phyloP scores from a whole-genome alignment of 2,329 filamentous ascomycete genomes.

The Penicillium expansum region DNA sequence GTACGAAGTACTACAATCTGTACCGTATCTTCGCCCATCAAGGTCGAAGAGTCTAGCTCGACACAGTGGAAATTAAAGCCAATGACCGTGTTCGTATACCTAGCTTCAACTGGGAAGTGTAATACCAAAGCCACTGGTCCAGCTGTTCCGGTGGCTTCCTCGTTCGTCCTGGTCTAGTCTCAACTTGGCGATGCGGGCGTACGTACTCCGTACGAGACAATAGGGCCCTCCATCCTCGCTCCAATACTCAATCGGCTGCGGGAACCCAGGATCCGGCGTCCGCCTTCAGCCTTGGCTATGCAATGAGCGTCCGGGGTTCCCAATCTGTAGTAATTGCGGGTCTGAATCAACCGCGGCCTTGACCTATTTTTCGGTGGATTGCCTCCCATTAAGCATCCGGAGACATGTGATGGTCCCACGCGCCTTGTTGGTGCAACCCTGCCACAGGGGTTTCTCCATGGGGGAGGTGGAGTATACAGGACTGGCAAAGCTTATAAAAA shows the following conservation, averaged over 20 bases:
- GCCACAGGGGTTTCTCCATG: not conserved
- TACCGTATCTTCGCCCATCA: not conserved
- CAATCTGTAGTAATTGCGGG: slow-evolving; percentile 8
- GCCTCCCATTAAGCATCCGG: slow-evolving; percentile 8
- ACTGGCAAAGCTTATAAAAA: slow-evolving; percentile 24
- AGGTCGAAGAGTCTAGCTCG: not conserved
- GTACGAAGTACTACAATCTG: not conserved
- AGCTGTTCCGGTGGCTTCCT: not conserved
- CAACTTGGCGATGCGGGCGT: slow-evolving; percentile 8
- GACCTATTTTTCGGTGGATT: slow-evolving; percentile 3
- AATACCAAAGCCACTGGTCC: not conserved
- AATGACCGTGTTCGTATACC: not conserved
- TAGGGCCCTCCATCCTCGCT: not conserved
- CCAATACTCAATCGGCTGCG: slow-evolving; percentile 6
- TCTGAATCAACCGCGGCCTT: slow-evolving; percentile 21
- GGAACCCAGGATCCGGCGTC: slow-evolving; percentile 7
- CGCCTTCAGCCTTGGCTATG: slow-evolving; percentile 15
- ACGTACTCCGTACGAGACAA: slow-evolving; percentile 9
- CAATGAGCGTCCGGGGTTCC: slow-evolving; percentile 8
- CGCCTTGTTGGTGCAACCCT: slow-evolving; percentile 11
- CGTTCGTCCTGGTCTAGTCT: not conserved
- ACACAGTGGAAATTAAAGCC: slow-evolving; percentile 1
- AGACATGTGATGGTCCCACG: slow-evolving; percentile 15
- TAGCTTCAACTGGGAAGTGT: not conserved
- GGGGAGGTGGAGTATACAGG: not conserved